phyloP scores from a whole-genome alignment of 2,329 filamentous ascomycete species.

The Phialophora expanda region DNA sequence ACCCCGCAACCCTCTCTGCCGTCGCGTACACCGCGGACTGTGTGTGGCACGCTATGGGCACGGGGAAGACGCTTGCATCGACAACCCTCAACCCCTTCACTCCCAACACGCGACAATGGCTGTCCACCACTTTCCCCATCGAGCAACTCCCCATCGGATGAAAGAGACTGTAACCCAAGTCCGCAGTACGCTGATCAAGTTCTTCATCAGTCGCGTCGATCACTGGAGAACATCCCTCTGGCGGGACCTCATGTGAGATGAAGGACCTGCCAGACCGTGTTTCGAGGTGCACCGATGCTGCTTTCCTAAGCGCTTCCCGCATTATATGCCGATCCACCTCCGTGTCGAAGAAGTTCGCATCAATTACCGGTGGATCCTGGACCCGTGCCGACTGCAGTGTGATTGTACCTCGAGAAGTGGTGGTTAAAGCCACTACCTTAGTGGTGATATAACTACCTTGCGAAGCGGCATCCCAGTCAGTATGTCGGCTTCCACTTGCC shows the following conservation, averaged over 20 bases:
- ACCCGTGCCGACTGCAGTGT: slow-evolving; percentile 48
- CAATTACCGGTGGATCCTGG: slow-evolving; percentile 46
- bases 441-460: slow-evolving; percentile 25
- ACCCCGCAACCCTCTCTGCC: slow-evolving; percentile 49
- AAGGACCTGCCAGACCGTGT: slow-evolving; percentile 35
- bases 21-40: slow-evolving; percentile 51
- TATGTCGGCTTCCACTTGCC: slow-evolving; percentile 3
- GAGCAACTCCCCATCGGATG: slow-evolving; percentile 46
- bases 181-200: slow-evolving; percentile 38
- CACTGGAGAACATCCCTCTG: slow-evolving; percentile 20
- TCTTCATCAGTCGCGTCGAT: slow-evolving; percentile 36
- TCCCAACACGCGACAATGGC: slow-evolving; percentile 41
- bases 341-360: slow-evolving; percentile 52
- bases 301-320: slow-evolving; percentile 20
- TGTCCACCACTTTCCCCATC: slow-evolving; percentile 49
- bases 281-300: slow-evolving; percentile 36
- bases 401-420: slow-evolving; percentile 56
- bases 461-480: slow-evolving; percentile 16
- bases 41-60: slow-evolving; percentile 51
- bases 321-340: slow-evolving; percentile 16
- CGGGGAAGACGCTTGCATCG: slow-evolving; percentile 44
- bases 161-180: slow-evolving; percentile 44
- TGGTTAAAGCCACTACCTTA: slow-evolving; percentile 9
- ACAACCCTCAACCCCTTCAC: slow-evolving; percentile 44
- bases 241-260: slow-evolving; percentile 26